Evolutionary conservation across 1,284 basidiomycete genomes (phyloP).

Genomic region (Tremellales sp.): DNA sequence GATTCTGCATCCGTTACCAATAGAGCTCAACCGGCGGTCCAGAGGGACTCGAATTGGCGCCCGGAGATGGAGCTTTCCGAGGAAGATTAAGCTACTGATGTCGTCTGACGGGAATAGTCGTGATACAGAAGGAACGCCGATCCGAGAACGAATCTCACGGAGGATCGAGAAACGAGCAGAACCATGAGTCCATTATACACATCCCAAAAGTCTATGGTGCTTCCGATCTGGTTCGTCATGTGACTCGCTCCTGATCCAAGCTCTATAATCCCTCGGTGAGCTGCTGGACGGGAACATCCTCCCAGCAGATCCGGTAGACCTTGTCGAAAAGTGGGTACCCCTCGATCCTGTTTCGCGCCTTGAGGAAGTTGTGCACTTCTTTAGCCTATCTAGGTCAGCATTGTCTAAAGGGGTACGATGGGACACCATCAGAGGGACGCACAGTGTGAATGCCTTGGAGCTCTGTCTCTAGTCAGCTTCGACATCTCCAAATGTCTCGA

Average conservation of each 20-base stretch:
- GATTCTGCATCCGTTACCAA: background rate
- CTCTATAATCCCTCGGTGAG: conserved; percentile 39
- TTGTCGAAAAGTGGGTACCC: conserved; percentile 56
- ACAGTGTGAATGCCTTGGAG: conserved; percentile 53
- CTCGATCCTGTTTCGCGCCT: conserved; percentile 50
- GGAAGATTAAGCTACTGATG: too few species aligned
- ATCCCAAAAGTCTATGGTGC: too few species aligned
- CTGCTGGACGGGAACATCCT: conserved; percentile 45
- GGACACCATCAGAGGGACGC: conserved; percentile 9
- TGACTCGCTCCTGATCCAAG: background rate
- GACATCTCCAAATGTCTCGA: background rate
- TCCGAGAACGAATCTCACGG: too few species aligned
- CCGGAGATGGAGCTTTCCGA: too few species aligned
- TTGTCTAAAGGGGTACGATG: background rate
- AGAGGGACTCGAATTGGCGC: too few species aligned
- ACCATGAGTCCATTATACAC: too few species aligned
- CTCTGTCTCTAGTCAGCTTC: conserved; percentile 30
- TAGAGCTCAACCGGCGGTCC: background rate
- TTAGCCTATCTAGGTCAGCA: conserved; percentile 46
- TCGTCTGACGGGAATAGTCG: too few species aligned
- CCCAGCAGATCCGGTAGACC: conserved; percentile 50
- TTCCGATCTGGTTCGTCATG: too few species aligned
- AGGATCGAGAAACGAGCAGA: too few species aligned
- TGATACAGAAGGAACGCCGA: too few species aligned
- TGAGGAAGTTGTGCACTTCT: conserved; percentile 54